phyloP scores from a whole-genome alignment of 495 filamentous ascomycete genomes.

The Bacidia gigantensis region DNA sequence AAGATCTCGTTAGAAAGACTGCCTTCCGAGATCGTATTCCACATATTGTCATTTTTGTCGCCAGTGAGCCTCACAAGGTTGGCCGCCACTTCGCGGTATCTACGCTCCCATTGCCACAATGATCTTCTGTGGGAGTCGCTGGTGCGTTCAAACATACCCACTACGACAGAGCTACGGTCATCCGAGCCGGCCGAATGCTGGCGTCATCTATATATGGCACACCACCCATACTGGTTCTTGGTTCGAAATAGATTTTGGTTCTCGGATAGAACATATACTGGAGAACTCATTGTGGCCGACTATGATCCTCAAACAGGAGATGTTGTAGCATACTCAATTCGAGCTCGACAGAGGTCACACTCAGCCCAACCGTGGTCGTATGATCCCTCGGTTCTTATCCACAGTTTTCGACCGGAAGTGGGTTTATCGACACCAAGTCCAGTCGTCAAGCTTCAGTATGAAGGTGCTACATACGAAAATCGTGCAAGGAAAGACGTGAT shows the following conservation, averaged over 20 bases:
- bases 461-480: constrained; percentile 10
- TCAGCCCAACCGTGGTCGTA: constrained; percentile 47
- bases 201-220: constrained; percentile 53
- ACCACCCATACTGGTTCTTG: constrained; percentile 78
- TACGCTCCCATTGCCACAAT: constrained; percentile 36
- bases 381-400: constrained; percentile 57
- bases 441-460: constrained; percentile 42
- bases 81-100: constrained; percentile 38
- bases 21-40: constrained; percentile 49
- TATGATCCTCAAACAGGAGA: constrained; percentile 58
- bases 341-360: constrained; percentile 42
- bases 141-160: constrained; percentile 48
- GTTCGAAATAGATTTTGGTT: constrained; percentile 74
- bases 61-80: constrained; percentile 41
- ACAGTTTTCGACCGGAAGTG: constrained; percentile 55
- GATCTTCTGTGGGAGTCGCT: constrained; percentile 51
- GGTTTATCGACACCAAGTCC: constrained; percentile 58
- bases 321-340: constrained; percentile 70
- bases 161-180: constrained; percentile 22
- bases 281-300: constrained; percentile 49
- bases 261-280: constrained; percentile 47
- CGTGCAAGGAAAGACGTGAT: constrained; percentile 28
- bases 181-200: constrained; percentile 47
- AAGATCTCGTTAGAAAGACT: constrained; percentile 23
- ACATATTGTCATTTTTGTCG: constrained; percentile 46